Evolutionary conservation across 371 early-diverging fungal genomes (phyloP).

Genomic region (Nematocida sp.): DNA sequence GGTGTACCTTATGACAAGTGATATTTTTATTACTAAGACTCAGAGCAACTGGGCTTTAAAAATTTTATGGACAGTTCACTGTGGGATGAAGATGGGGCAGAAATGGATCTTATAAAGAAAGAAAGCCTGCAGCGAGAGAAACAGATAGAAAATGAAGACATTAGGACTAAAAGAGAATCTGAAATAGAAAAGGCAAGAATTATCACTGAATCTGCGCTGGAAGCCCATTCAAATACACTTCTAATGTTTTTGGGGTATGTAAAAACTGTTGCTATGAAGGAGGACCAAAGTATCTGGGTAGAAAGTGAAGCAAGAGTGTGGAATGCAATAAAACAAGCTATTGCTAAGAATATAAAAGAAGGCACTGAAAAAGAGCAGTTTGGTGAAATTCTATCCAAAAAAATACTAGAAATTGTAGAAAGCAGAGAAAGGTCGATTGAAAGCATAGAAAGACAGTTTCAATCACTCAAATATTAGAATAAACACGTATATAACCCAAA

Average conservation of each 20-base stretch:
- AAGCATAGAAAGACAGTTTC: not conserved
- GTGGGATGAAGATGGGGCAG: conserved; percentile 2
- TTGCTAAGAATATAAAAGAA: not conserved
- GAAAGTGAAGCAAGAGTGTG: not conserved
- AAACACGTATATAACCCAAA: no score
- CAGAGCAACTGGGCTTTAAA: not conserved
- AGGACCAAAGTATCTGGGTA: not conserved
- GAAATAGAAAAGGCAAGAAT: conserved; percentile 1
- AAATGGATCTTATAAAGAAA: conserved; percentile 22
- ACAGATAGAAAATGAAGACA: not conserved
- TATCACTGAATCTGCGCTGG: not conserved
- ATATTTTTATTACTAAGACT: no score
- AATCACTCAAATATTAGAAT: no score
- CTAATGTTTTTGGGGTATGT: conserved; percentile 2
- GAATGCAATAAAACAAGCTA: not conserved
- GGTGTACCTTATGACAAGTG: no score
- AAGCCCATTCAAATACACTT: not conserved
- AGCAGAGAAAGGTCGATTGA: not conserved
- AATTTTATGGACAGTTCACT: conserved; percentile 22
- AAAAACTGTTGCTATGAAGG: not conserved
- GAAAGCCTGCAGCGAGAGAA: not conserved
- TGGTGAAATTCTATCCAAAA: not conserved
- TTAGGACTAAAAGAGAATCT: not conserved
- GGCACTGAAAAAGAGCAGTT: not conserved
- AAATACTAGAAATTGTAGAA: not conserved